Conservation (phyloP, 352 stramenopile genomes). For the Blastocystis sp. region DNA sequence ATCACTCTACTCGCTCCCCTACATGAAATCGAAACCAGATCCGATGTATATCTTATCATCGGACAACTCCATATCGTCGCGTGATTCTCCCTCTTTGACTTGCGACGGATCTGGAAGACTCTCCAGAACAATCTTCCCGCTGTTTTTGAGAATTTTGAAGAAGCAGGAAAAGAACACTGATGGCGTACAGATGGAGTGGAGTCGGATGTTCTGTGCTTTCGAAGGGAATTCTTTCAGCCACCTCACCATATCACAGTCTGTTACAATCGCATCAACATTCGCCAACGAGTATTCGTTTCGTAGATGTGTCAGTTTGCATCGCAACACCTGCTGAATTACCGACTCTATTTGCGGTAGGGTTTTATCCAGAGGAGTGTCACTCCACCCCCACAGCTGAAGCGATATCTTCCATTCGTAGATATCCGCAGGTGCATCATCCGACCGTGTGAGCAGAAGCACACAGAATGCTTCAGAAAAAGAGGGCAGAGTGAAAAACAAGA, state of each 20-base stretch:
- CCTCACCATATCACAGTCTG: neutral
- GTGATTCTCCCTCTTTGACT: neutral
- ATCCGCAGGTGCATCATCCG: neutral
- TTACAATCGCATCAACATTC: neutral
- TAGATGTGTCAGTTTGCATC: neutral
- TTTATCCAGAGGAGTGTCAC: neutral
- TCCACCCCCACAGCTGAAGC: slow-evolving; percentile 32
- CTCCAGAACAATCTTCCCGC: neutral
- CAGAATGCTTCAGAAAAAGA: neutral
- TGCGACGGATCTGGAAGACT: neutral
- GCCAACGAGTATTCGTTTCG: neutral
- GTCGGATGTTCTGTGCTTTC: neutral
- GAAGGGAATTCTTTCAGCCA: neutral
- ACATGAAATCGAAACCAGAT: neutral
- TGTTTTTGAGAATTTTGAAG: neutral
- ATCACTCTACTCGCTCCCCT: no score
- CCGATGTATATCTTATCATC: neutral
- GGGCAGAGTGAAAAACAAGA: neutral
- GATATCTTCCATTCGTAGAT: neutral
- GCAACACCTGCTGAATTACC: neutral
- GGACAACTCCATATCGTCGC: neutral
- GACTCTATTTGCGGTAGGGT: neutral
- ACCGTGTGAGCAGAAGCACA: neutral
- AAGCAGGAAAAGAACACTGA: slow-evolving; percentile 28
- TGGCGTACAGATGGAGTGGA: slow-evolving; percentile 6